These are phyloP conservation scores for Rhododendron henanense DNA, from an alignment of 148 eudicot genomes.

Conservation along the genomic window DNA sequence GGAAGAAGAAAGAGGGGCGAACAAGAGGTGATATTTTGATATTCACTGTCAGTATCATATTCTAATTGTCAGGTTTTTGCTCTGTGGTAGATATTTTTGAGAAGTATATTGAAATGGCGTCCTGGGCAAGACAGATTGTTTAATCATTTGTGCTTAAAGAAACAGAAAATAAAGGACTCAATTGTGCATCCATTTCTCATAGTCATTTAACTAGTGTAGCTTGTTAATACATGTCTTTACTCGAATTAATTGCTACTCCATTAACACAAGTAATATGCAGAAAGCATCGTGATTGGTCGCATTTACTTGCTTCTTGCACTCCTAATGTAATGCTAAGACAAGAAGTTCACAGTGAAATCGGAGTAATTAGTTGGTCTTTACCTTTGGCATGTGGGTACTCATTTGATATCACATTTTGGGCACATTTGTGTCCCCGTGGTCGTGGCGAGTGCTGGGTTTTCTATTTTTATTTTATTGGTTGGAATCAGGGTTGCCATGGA, in stretches of 20 bases:
- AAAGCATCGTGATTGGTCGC: not conserved
- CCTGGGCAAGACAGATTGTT: not conserved
- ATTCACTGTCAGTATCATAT: not conserved
- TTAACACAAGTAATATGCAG: not conserved
- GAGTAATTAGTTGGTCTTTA: not conserved
- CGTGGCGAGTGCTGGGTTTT: not conserved
- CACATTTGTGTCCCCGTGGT: not conserved
- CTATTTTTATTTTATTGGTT: not conserved
- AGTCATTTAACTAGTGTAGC: not conserved
- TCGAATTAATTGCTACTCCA: not conserved
- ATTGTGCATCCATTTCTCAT: not conserved
- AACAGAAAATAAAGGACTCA: not conserved
- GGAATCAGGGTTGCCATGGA: not conserved
- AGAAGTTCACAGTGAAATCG: not conserved
- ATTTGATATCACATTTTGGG: not conserved
- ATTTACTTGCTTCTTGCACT: slow-evolving; percentile 4
- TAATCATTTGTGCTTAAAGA: not conserved
- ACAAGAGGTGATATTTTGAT: not conserved
- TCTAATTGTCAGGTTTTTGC: not conserved
- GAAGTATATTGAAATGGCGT: not conserved
- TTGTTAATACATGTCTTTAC: not conserved
- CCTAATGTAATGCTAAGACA: not conserved
- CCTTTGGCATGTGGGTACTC: not conserved
- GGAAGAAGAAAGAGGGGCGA: not conserved
- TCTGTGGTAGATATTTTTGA: not conserved